A percentile compares a stretch with the other conserved stretches of the same genome.
Conservation (phyloP, 495 filamentous ascomycete species). For the Cetradonia linearis region DNA sequence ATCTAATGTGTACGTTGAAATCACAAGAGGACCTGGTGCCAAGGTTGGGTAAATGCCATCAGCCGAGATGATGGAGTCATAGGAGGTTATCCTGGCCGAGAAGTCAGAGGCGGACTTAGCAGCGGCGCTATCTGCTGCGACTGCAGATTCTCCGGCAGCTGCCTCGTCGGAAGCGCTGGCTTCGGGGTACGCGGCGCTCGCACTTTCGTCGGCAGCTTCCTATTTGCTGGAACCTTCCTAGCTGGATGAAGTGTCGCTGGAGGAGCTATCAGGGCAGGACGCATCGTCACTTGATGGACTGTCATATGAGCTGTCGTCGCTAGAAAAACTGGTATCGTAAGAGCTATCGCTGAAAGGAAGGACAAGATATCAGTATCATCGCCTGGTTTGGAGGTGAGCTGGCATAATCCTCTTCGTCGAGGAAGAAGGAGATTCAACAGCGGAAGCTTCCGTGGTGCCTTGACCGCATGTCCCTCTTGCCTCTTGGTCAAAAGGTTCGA, state of each 20-base stretch:
- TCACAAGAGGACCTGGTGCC: background rate
- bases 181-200: background rate
- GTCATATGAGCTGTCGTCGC: background rate
- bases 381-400: background rate
- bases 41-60: background rate
- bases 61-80: conserved; percentile 1
- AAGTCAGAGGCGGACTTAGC: background rate
- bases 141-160: background rate
- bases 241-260: background rate
- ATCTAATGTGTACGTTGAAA: background rate
- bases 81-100: background rate
- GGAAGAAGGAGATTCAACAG: background rate
- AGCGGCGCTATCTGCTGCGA: background rate
- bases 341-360: background rate
- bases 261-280: background rate
- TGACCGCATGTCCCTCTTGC: background rate
- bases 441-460: background rate
- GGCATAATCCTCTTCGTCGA: background rate
- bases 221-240: background rate
- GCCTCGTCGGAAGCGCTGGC: background rate
- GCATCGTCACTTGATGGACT: background rate
- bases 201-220: background rate
- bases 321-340: no score
- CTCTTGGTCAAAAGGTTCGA: background rate
- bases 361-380: background rate